Base-by-base conservation (phyloP, 2,329 filamentous ascomycete genomes). In the Beauveria caledonica region DNA sequence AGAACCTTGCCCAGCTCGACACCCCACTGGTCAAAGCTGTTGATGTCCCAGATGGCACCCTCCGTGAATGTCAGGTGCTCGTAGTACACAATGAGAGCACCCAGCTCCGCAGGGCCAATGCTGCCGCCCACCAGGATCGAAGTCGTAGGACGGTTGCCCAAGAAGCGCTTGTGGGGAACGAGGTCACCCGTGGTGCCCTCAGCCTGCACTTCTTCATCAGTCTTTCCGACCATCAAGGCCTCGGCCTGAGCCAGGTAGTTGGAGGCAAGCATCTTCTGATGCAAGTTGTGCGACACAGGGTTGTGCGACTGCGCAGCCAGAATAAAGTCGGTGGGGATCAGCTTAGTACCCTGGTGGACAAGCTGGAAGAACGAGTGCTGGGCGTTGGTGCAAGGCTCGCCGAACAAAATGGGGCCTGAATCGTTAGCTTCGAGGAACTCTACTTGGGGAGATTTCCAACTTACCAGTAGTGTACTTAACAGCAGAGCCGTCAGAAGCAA, bases 321-420 rank as follows among this genome's bases (percentile, higher is more conserved):
- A 78, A 99, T 95, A 81, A 99, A 99, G 78, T 99, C 94, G 68
- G 93, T 88, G 17, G 94, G 94, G 73, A 99, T 97, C 71, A 99
- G 87, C 85, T 97, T 97, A 69, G 94, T 99, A 70, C 94, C 94
- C 78, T 99, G 94, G 83, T 99, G 94, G 62, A 99, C 86, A 52
- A 99, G 88, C 84, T 99, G 94, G 88, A 96, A 99, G 87, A 99
- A 99, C 63, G 94, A 97, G 85, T 99, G 94, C 81, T 99, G 94
- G 49, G 94, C 94, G 74, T 99, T 99, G 75, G 94, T 99, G 77
- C 92, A 95, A 58, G 94, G 94, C 82, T 99, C 94, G 72, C 94
- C 94, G 73, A 99, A 99, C 64, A 99, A 81, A 72, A 99, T 93
- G 59, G 94, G 86, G 53, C 94, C 77, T 78, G 40, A 2, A 15